These are phyloP conservation scores for Ceratobasidium theobromae DNA, from an alignment of 1,284 basidiomycete species.

Conservation along the genomic window DNA sequence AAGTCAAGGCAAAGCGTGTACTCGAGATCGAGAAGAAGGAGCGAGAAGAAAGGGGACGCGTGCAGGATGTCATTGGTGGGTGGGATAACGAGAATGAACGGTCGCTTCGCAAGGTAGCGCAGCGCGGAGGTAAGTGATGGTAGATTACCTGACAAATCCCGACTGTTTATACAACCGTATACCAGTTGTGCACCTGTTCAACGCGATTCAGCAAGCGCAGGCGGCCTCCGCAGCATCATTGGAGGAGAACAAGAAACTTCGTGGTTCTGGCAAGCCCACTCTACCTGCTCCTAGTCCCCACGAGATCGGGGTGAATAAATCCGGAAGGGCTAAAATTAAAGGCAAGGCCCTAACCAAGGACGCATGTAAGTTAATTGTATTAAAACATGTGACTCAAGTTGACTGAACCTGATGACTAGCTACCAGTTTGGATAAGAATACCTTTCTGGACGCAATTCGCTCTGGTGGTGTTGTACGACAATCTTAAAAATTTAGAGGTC, in stretches of 20 bases:
- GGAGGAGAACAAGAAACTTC: slow-evolving; percentile 58
- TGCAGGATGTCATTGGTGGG: slow-evolving; percentile 75
- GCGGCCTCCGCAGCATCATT: slow-evolving; percentile 52
- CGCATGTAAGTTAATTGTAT: slow-evolving; percentile 39
- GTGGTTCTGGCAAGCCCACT: slow-evolving; percentile 71
- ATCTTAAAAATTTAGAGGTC: slow-evolving; percentile 10
- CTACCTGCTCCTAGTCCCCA: slow-evolving; percentile 62
- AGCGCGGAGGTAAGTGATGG: slow-evolving; percentile 65
- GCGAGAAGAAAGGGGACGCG: slow-evolving; percentile 68
- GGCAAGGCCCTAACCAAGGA: slow-evolving; percentile 58
- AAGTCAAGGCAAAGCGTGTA: slow-evolving; percentile 65
- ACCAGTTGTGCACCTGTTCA: slow-evolving; percentile 77
- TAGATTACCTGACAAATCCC: not conserved
- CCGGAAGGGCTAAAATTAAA: slow-evolving; percentile 51
- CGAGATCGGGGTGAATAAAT: slow-evolving; percentile 48
- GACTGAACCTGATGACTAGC: slow-evolving; percentile 9
- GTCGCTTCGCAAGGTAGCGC: slow-evolving; percentile 74
- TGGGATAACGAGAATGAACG: slow-evolving; percentile 80
- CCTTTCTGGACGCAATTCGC: slow-evolving; percentile 76
- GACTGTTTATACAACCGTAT: not conserved
- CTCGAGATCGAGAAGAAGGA: slow-evolving; percentile 71
- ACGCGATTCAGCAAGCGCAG: slow-evolving; percentile 78
- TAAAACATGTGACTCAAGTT: slow-evolving; percentile 27
- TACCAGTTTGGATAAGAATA: slow-evolving; percentile 58
- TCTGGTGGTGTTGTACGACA: slow-evolving; percentile 72